Base-by-base conservation (phyloP, 306 rosid genomes). In the Inga leiocalycina region DNA sequence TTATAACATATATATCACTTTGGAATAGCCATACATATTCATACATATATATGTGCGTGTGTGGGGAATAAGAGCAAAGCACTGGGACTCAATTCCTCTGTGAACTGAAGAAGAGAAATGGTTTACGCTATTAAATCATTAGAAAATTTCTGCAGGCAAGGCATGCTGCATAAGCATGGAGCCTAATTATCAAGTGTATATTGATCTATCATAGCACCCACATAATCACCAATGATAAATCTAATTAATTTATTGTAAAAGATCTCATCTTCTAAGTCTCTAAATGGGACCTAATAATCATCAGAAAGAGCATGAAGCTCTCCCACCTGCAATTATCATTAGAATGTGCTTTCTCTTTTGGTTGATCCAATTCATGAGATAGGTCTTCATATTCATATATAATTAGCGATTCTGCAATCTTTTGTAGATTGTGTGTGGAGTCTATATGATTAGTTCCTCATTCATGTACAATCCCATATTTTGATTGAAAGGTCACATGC, bases 391-490 rank as follows among this genome's bases (percentile, higher is more conserved):
- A 72, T 64, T 34, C 4, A 71, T 51, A 79, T 75, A 30, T 73
- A 79, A 67, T 46, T 74, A 64, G 79, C 17, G 79, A 75, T 75
- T 82, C 80, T 71, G 75, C 20, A 17, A 74, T 85, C 84, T 78
- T 81, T 78, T 75, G 30, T 79, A 83, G 90, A 89, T 89, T 87
- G 77, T 76, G 62, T 68, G 78, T 74, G 80, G 41, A 73, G 57
- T 78, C 67, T 82, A 75, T 75, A 67, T 83, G 78, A 87, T 89
- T 75, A 87, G 86, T 73, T 83, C 74, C 90, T 79, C 81, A 76
- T 89, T 85, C 92, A 85, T 89, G 92, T 85, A 89, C 85, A 49
- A 64, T 81, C 82, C 85, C 90, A 85, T 64, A 37, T 72, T 85
- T 81, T 83, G 82, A 78, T 80, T 80, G 76, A 77, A 82, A 87